Evolutionary conservation across 2,329 filamentous ascomycete genomes (phyloP).

Genomic region (Fusarium secorum): DNA sequence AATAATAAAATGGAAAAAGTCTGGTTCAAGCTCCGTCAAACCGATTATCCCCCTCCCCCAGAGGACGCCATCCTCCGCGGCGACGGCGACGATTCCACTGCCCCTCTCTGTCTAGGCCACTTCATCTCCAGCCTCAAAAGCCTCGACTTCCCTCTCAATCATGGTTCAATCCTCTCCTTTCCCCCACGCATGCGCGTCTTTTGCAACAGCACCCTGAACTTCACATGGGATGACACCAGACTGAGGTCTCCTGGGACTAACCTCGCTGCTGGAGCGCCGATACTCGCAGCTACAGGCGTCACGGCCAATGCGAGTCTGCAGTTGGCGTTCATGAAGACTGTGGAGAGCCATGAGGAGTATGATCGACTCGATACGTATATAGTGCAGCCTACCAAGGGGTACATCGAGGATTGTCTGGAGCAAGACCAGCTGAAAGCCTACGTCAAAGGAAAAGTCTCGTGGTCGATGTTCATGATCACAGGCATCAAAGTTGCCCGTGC

Average conservation of each 20-base stretch:
- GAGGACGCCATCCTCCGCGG: neutral
- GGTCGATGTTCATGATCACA: neutral
- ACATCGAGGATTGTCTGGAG: neutral
- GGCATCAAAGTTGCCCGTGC: neutral
- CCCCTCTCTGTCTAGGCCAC: neutral
- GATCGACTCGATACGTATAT: neutral
- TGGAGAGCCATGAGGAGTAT: neutral
- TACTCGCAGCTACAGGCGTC: accelerated
- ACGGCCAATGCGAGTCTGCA: neutral
- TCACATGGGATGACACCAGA: neutral
- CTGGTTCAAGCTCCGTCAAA: neutral
- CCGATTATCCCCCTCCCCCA: accelerated
- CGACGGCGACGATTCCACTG: neutral
- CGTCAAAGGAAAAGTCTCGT: neutral
- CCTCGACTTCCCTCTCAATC: neutral
- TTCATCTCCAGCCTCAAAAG: neutral
- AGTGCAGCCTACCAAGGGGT: neutral
- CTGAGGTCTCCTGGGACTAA: accelerated
- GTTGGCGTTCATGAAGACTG: neutral
- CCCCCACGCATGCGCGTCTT: neutral
- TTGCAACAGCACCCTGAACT: accelerated
- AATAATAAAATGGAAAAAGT: neutral
- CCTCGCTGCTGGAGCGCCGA: accelerated
- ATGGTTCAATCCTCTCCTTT: neutral
- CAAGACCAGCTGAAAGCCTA: accelerated